These are phyloP conservation scores for Juncus inflexus DNA, from an alignment of 176 grass and related monocot genomes.

Conservation along the genomic window DNA sequence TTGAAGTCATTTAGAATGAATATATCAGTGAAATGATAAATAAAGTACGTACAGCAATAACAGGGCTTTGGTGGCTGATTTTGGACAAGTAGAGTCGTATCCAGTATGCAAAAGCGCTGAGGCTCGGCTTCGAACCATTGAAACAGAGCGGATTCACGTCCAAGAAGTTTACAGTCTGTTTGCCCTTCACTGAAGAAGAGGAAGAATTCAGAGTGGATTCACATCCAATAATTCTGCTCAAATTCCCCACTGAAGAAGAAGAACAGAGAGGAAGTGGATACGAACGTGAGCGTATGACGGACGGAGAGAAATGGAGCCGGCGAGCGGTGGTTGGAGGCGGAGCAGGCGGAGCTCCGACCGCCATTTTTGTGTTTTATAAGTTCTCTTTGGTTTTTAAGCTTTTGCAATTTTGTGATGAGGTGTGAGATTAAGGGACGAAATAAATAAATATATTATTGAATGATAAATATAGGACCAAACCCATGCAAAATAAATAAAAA, in stretches of 20 bases:
- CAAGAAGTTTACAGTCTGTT: slow-evolving; percentile 53
- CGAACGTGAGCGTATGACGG: neutral
- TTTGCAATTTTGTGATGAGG: too few species aligned
- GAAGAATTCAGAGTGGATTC: neutral
- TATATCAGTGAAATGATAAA: too few species aligned
- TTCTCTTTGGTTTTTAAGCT: too few species aligned
- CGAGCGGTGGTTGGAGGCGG: neutral
- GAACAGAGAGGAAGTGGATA: slow-evolving; percentile 6
- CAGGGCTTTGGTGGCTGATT: slow-evolving; percentile 69
- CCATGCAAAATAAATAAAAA: too few species aligned
- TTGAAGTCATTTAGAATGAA: too few species aligned
- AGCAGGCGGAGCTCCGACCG: slow-evolving; percentile 18
- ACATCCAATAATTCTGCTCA: too few species aligned
- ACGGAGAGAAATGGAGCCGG: neutral
- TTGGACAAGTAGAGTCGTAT: slow-evolving; percentile 62
- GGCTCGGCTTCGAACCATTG: slow-evolving; percentile 50
- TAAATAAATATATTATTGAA: too few species aligned
- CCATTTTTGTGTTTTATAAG: neutral
- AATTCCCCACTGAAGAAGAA: neutral
- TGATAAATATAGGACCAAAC: too few species aligned
- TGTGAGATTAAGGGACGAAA: too few species aligned
- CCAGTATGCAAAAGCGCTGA: slow-evolving; percentile 67
- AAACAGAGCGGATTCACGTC: slow-evolving; percentile 78
- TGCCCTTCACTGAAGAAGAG: slow-evolving; percentile 24
- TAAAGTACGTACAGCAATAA: slow-evolving; percentile 49